Evolutionary conservation across 176 grass and related monocot genomes (phyloP), one percentile per base, ranked within the genome.

Genomic region (Ensete ventricosum): DNA sequence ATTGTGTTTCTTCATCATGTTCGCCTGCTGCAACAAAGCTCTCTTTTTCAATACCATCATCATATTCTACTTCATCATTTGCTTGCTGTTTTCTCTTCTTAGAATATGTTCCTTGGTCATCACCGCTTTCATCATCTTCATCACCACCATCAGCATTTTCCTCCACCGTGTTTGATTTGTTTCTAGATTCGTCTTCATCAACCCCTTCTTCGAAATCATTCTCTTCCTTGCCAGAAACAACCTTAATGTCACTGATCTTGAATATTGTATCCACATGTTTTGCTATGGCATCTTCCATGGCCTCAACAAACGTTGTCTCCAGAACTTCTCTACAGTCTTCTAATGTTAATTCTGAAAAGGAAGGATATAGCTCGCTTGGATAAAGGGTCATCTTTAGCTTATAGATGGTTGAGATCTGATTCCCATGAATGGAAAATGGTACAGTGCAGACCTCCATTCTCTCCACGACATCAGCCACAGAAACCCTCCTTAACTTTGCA

Each of bases 41-140:
- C 75, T 82, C 72, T 0, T 76, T 79, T 79, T 69, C 87, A 57
- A 77, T 58, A 74, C 80, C 86, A 78, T 92, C 89, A 19, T 93
- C 90, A 82, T 98, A 98, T 54, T 98, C 94, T 43, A 98, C 77
- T 68, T 93, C 94, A 78, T 98, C 94, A 62, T 55, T 90, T 75
- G 74, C 82, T 84, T 83, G 88, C 1, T 3, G 81, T 80, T 88
- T 93, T 52, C 64, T 80, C 79, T 74, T 92, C 80, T 88, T 80
- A 74, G 77, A 84, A 91, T 88, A 86, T 52, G 80, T 53, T 68
- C 86, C 94, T 83, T 86, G 69, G 21, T 98, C 90, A 50, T 86
- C 93, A n/a, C 86, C 81, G 20, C 82, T 78, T 78, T 81, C 88
- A 52, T 88, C 73, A 22, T 85, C 87, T 77, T 79, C 80, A 25